phyloP scores from a whole-genome alignment of 345 rosid genomes.

The Euphorbia pulcherrima region DNA sequence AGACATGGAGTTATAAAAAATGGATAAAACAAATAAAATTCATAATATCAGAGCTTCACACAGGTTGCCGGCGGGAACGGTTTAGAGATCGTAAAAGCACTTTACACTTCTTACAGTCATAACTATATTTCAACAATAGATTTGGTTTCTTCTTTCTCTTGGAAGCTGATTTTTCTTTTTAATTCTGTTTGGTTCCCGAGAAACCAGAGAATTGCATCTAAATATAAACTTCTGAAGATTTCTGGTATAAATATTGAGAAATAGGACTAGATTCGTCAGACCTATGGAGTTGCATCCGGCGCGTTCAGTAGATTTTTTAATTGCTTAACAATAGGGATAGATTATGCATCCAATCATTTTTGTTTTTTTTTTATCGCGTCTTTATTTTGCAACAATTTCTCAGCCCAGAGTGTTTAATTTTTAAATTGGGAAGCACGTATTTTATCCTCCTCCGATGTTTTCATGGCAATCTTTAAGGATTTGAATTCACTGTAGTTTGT shows the following conservation, averaged over 20 bases:
- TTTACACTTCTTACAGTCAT: neutral
- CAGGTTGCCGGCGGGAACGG: constrained; percentile 36
- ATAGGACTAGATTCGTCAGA: constrained; percentile 4
- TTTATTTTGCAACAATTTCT: constrained; percentile 1
- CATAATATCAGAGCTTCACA: constrained; percentile 7
- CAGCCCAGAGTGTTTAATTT: neutral
- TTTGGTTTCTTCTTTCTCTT: neutral
- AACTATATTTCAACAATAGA: neutral
- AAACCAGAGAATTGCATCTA: neutral
- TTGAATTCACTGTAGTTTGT: constrained; percentile 26
- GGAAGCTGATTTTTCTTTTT: constrained; percentile 2
- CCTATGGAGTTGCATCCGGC: neutral
- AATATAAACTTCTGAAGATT: neutral
- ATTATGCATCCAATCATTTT: neutral
- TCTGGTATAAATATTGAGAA: neutral
- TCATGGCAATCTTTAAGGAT: neutral
- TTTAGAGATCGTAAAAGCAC: constrained; percentile 33
- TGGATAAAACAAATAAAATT: neutral
- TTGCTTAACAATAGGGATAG: neutral
- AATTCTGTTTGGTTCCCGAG: neutral
- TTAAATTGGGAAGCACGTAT: neutral
- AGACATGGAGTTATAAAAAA: too few relatives aligned
- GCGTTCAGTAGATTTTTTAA: neutral
- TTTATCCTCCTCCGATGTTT: neutral
- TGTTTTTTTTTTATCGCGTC: neutral